Conservation (phyloP, 2,329 filamentous ascomycete genomes). For the Harringtonia lauricola region DNA sequence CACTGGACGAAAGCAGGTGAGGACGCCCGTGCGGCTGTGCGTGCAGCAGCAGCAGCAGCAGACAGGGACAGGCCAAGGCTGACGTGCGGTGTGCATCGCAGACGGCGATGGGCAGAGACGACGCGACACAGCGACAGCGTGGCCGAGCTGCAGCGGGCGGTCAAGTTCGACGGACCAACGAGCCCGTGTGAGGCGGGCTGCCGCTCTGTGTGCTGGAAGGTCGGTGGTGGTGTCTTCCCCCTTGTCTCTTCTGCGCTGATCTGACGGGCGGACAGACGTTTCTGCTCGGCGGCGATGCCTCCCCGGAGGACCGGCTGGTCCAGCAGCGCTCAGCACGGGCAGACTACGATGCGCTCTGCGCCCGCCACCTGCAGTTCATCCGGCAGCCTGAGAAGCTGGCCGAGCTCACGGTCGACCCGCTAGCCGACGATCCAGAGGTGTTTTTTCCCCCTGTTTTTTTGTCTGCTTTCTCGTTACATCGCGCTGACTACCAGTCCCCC, state of each 20-base stretch:
- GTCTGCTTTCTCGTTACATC: not conserved
- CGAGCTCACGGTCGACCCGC: slow-evolving; percentile 62
- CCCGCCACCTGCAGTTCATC: slow-evolving; percentile 71
- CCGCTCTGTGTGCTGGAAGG: slow-evolving; percentile 90
- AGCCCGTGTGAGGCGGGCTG: slow-evolving; percentile 62
- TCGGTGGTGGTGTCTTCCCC: slow-evolving; percentile 18
- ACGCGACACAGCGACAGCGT: slow-evolving; percentile 46
- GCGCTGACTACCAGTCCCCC: no score
- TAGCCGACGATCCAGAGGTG: slow-evolving; percentile 66
- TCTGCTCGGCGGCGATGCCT: slow-evolving; percentile 60
- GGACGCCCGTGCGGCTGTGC: not conserved
- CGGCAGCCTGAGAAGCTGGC: slow-evolving; percentile 72
- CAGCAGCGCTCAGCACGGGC: slow-evolving; percentile 57
- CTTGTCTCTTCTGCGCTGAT: no score
- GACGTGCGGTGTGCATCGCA: slow-evolving; percentile 20
- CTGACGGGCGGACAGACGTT: slow-evolving; percentile 48
- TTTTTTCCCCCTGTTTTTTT: slow-evolving; percentile 1
- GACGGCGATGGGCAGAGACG: slow-evolving; percentile 57
- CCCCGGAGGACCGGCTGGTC: slow-evolving; percentile 56
- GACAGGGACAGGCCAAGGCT: not conserved
- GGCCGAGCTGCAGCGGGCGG: slow-evolving; percentile 51
- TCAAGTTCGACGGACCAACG: slow-evolving; percentile 44
- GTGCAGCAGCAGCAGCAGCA: no score
- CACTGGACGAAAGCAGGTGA: slow-evolving; percentile 36
- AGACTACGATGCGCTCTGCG: slow-evolving; percentile 60